A percentile compares a stretch with the other conserved stretches of the same genome.
phyloP scores from a whole-genome alignment of 192 early-diverging fungal genomes.

The Coemansia erecta region DNA sequence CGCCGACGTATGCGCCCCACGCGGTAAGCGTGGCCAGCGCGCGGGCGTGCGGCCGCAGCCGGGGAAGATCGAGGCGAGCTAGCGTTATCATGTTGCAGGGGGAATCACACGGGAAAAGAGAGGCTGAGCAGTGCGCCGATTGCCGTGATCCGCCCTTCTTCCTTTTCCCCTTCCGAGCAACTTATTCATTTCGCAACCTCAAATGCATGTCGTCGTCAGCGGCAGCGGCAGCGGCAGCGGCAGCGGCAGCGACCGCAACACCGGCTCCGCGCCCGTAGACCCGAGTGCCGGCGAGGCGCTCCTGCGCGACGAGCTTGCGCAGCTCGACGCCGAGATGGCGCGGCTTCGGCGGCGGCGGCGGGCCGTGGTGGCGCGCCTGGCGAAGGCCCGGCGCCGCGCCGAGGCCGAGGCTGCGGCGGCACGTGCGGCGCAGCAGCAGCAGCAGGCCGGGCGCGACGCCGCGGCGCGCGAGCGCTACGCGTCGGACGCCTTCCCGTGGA shows the following conservation, averaged over 20 bases:
- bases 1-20: slow-evolving; percentile 47
- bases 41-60: not conserved
- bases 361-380: slow-evolving; percentile 14
- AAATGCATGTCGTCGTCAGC: slow-evolving; percentile 6
- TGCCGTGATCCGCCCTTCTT: not conserved
- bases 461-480: slow-evolving; percentile 33
- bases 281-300: too few relatives aligned
- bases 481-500: slow-evolving; percentile 55
- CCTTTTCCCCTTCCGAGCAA: not conserved
- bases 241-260: not conserved
- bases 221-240: slow-evolving; percentile 2
- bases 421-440: slow-evolving; percentile 26
- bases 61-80: not conserved
- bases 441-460: slow-evolving; percentile 2
- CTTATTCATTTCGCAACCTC: not conserved
- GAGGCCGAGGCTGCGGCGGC: slow-evolving; percentile 13
- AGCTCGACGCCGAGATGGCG: slow-evolving; percentile 24
- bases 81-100: too few relatives aligned
- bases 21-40: slow-evolving; percentile 13
- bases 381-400: slow-evolving; percentile 16
- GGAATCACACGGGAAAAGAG: not conserved
- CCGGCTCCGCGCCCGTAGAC: not conserved
- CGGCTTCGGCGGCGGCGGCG: slow-evolving; percentile 20
- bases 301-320: slow-evolving; percentile 18
- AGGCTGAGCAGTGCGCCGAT: not conserved